phyloP scores from a whole-genome alignment of 2,329 filamentous ascomycete genomes.

The Sporothrix schenckii region DNA sequence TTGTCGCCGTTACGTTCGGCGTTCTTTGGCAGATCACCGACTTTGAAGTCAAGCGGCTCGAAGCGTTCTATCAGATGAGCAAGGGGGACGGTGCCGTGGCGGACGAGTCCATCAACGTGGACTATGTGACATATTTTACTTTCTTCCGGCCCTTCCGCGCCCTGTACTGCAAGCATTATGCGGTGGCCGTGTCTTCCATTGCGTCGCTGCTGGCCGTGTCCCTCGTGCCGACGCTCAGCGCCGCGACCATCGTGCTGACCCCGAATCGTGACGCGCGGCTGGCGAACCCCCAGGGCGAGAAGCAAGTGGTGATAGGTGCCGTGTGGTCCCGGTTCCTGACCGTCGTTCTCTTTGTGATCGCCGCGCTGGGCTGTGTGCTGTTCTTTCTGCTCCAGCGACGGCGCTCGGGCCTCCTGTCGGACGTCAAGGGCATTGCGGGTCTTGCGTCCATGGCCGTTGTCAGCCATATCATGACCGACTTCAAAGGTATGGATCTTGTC shows the following conservation, averaged over 20 bases:
- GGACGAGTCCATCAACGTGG: slow-evolving; percentile 70
- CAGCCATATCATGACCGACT: slow-evolving; percentile 73
- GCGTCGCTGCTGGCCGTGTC: slow-evolving; percentile 68
- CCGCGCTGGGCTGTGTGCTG: slow-evolving; percentile 59
- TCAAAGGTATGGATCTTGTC: slow-evolving; percentile 70
- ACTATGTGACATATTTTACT: slow-evolving; percentile 71
- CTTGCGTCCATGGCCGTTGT: slow-evolving; percentile 75
- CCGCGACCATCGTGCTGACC: slow-evolving; percentile 61
- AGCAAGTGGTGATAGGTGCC: slow-evolving; percentile 59
- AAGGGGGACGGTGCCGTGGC: slow-evolving; percentile 63
- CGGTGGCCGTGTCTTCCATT: slow-evolving; percentile 67
- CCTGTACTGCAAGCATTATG: slow-evolving; percentile 65
- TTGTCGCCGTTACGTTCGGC: slow-evolving; percentile 64
- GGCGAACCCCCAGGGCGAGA: slow-evolving; percentile 48
- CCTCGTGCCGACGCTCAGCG: slow-evolving; percentile 68
- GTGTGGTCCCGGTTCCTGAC: slow-evolving; percentile 66
- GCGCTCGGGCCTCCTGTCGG: slow-evolving; percentile 66
- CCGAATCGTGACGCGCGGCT: slow-evolving; percentile 55
- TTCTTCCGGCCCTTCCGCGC: slow-evolving; percentile 67
- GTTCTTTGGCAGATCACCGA: slow-evolving; percentile 69
- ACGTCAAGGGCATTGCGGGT: slow-evolving; percentile 73
- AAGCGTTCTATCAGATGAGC: slow-evolving; percentile 68
- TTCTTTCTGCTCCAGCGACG: slow-evolving; percentile 64
- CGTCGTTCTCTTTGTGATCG: slow-evolving; percentile 58
- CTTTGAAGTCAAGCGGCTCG: slow-evolving; percentile 67